Evolutionary conservation across 208 protist species (phyloP).

Genomic region (Trypanosoma conorhini): DNA sequence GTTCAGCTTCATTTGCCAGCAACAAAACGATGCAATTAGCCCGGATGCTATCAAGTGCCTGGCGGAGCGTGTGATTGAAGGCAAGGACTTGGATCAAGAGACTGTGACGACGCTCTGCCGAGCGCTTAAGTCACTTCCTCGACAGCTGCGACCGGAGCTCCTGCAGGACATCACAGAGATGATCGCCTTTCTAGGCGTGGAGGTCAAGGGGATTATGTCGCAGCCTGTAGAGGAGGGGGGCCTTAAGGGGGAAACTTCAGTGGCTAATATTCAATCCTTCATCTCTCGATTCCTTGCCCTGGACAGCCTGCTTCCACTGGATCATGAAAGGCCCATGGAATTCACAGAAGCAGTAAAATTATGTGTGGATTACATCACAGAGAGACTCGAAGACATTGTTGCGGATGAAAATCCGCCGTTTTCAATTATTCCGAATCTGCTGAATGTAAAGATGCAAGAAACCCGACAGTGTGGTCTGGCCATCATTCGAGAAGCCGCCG

Average conservation of each 20-base stretch:
- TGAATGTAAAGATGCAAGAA: constrained; percentile 39
- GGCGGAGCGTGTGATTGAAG: constrained; percentile 63
- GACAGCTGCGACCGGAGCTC: constrained; percentile 31
- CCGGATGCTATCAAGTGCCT: constrained; percentile 62
- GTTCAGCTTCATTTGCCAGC: constrained; percentile 62
- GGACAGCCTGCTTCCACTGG: constrained; percentile 21
- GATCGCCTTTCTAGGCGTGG: constrained; percentile 34
- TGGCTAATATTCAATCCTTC: constrained; percentile 38
- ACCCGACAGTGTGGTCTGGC: constrained; percentile 40
- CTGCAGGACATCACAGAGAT: constrained; percentile 48
- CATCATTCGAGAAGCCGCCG: constrained; percentile 57
- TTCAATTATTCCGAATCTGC: constrained; percentile 42
- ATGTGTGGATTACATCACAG: constrained; percentile 32
- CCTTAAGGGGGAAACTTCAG: constrained; percentile 35
- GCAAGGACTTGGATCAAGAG: constrained; percentile 52
- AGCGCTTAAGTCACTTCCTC: constrained; percentile 46
- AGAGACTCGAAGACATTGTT: constrained; percentile 41
- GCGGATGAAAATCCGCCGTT: constrained; percentile 42
- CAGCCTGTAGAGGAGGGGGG: constrained; percentile 45
- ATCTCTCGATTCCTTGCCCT: constrained; percentile 32
- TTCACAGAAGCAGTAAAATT: constrained; percentile 18
- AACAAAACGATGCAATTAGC: constrained; percentile 49
- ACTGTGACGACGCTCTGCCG: constrained; percentile 43
- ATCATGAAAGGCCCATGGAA: constrained; percentile 21
- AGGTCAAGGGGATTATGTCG: constrained; percentile 43